Evolutionary conservation across 768 basidiomycete genomes (phyloP), one percentile per base, ranked within the genome.

Genomic region (Leccinum longicurvipes): DNA sequence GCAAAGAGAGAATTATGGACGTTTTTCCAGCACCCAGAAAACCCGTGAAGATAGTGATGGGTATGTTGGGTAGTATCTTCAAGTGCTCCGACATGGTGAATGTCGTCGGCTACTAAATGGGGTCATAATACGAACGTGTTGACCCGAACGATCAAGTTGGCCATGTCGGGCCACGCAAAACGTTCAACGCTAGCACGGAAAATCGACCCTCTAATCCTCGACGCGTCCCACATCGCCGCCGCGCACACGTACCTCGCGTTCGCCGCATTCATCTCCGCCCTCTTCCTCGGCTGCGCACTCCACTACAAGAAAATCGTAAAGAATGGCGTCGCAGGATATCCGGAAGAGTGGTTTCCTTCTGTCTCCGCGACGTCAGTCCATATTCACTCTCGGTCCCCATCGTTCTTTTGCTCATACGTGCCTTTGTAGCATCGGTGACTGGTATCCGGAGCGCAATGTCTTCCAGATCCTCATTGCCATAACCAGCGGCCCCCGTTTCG

Each of bases 41-140:
- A 15, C 94, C 94, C n/a, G 94, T 98, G 73, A 96, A 93, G 55
- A 95, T 90, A 1, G 95, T 95, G 60, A 97, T 87, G 12, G 93
- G 92, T 62, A 93, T 94, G 47, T 56, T 10, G 53, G 57, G 39
- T 53, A 55, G 39, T 53, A 55, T 53, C 61, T 36, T 49, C 10
- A 6, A 2, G 17, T 19, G 48, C 34, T 9, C 51, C 19, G 50
- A 6, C 66, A 67, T 66, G 44, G 15, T 53, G 7, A 12, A n/a
- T n/a, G n/a, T n/a, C 3, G 44, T 24, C 17, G 17, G 9, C 41
- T 14, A 24, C 42, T 42, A 42, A 42, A 42, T 42, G 21, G 6
- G 21, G 41, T n/a, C n/a, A n/a, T 12, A 12, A 6, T 14, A 3
- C 5, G 3, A 5, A 21, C 21, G 42, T 1, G 42, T 44, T 44